Evolutionary conservation across 495 filamentous ascomycete genomes (phyloP), one percentile per base, ranked within the genome.

Genomic region (Terfezia boudieri): DNA sequence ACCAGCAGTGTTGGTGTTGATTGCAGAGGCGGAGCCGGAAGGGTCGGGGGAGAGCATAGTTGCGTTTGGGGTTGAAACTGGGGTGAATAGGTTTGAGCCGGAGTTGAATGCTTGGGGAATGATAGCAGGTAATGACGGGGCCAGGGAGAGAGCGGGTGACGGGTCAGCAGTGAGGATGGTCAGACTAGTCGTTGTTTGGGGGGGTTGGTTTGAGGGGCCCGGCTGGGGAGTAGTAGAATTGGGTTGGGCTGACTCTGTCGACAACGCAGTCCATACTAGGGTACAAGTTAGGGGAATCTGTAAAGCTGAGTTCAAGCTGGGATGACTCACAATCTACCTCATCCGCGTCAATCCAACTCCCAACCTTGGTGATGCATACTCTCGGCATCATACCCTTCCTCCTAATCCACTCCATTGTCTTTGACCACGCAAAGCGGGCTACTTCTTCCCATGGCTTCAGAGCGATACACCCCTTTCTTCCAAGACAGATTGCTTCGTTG

Each of bases 401-500:
- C 6, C 73, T 83, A 58, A 76, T 80, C 10, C 38, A 46, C 41
- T 83, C 82, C 23, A 79, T 71, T 0, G 90, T 94, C 17, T 81
- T 82, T 36, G 77, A 75, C 88, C 89, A 94, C 6, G 96, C 83
- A 59, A 95, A 89, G 53, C 71, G 71, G 8, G 79, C 74, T 14
- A 87, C 72, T 22, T 89, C 80, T 8, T 66, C 64, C 36, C 93
- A 70, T 0, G 67, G 58, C 52, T 77, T 74, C 12, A 74, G 66
- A 2, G 75, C 67, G 8, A 70, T 68, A 50, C 73, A 74, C 32
- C 76, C 74, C 58, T 80, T 76, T 59, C 77, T 76, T 20, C 78
- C 79, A 4, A 92, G 70, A 60, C 83, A 83, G 66, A 92, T 92
- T 2, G 84, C 84, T 35, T 83, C 80, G 5, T 73, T 83, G 58